Base-by-base conservation (phyloP, 768 basidiomycete species). In the Mycena rosella region DNA sequence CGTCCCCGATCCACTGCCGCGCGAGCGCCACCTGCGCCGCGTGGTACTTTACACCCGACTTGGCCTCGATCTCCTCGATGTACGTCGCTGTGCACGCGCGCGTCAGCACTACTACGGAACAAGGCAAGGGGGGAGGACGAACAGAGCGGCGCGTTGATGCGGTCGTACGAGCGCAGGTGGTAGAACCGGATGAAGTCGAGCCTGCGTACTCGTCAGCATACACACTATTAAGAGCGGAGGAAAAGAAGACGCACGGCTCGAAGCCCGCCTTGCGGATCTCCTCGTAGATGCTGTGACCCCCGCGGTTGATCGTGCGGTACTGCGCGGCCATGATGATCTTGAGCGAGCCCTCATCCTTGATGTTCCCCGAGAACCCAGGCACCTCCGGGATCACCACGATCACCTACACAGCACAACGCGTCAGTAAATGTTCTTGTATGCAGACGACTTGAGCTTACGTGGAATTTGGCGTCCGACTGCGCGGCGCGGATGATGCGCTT, bases 261-360 rank as follows among this genome's bases (percentile, higher is more conserved):
- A 84, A 91, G 5, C 94, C 93, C 22, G 87, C 92, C 70, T 86
- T 88, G 38, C 91, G 86, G 30, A 96, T 83, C 75, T 90, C 86
- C 72, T 96, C 95, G 71, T 95, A 95, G 72, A 96, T 95, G 65
- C 92, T 94, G 65, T 85, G 83, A 0, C 94, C 94, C 8, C 96
- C 96, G 24, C 96, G 88, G 75, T 96, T 96, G 72, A 98, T 96
- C 0, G 93, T 93, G 47, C 94, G 87, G 75, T 92, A 94, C 74
- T 94, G 92, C 0, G 90, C 96, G 13, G 89, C 95, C 91, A 97
- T 91, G 77, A 98, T 96, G 10, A 82, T 92, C 82, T 92, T 90
- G 61, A 95, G 72, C 1, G 90, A 79, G 0, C 78, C 75, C 65
- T 88, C 89, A 52, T 78, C 81, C 81, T 90, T 92, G 76, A 98